Evolutionary conservation across 352 stramenopile species (phyloP).

Genomic region (Globisporangium barbulae): DNA sequence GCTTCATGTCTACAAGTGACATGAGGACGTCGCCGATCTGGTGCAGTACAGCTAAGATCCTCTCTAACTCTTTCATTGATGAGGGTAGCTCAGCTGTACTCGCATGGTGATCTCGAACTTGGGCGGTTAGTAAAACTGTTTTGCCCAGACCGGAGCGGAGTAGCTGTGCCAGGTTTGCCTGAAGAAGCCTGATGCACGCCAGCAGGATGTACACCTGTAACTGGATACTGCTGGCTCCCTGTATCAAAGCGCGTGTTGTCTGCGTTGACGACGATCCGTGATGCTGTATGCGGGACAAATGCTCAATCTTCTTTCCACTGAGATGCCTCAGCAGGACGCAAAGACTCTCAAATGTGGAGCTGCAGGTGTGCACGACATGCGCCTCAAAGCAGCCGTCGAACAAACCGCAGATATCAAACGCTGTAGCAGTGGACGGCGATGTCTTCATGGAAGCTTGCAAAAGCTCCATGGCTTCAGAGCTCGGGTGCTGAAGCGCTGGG

Average conservation of each 20-base stretch:
- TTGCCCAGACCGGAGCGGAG: conserved; percentile 54
- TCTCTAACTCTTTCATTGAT: conserved; percentile 4
- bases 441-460: conserved; percentile 11
- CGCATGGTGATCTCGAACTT: not conserved
- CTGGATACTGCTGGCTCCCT: conserved; percentile 2
- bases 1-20: conserved; percentile 33
- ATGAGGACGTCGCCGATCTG: conserved; percentile 29
- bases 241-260: not conserved
- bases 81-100: not conserved
- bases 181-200: conserved; percentile 63
- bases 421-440: not conserved
- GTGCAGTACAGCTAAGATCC: not conserved
- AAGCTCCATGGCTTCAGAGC: conserved; percentile 19
- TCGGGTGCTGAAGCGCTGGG: conserved; percentile 28
- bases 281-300: conserved; percentile 12
- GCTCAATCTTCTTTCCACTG: conserved; percentile 34
- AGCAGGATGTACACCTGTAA: conserved; percentile 67
- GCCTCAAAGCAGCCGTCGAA: conserved; percentile 47
- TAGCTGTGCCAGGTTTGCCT: conserved; percentile 73
- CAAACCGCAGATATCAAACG: not conserved
- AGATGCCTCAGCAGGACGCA: conserved; percentile 37
- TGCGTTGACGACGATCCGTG: not conserved
- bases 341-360: conserved; percentile 45
- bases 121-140: conserved; percentile 22
- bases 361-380: conserved; percentile 39